Base-by-base conservation (phyloP, 371 early-diverging fungal genomes). In the Capillidium heterosporum region DNA sequence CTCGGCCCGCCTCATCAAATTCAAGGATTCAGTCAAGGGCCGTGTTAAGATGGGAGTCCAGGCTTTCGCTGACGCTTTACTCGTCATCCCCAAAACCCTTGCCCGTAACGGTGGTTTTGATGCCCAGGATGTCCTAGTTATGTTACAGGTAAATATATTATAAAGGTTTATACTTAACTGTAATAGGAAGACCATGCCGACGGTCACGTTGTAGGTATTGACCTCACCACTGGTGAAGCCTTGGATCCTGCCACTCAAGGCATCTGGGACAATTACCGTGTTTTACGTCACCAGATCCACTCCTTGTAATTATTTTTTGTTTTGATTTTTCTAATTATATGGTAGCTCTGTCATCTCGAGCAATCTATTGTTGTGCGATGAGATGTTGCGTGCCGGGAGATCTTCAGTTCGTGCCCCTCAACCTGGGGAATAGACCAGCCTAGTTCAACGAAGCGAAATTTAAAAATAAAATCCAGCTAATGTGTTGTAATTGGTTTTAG, bases 291-390 rank as follows among this genome's bases (percentile, higher is more conserved):
- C 69, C 84, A 94, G 85, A 74, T 99, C 48, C 87, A 95, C 65
- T 91, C 92, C 57, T 87, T 88, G 73, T 72, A 69, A 48, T 65
- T 58, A 28, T 66, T 63, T 61, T 50, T 42, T 58, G 44, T 51
- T 52, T 26, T 32, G 23, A 54, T 55, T 52, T 47, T 32, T 53
- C 23, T 48, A 29, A 13, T 63, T 31, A 31, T 59, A 61, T 13
- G 23, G 46, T 66, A 71, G 75, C 60, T 78, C 95, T 51, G 90
- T 97, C 32, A 97, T 96, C 66, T 93, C 99, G 24, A 88, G 90
- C 67, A 99, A 95, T 75, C 76, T 99, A 61, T 73, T 99, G 60
- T 78, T 99, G 55, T 98, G 99, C 23, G 99, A 99, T 73, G 99
- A 99, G 74, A 99, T 99, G 78, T 95, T 99, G 86, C 86, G 96